A percentile compares a stretch with the other conserved stretches of the same genome.
Conservation (phyloP, 805 yeast genomes). For the Candida schatavii region DNA sequence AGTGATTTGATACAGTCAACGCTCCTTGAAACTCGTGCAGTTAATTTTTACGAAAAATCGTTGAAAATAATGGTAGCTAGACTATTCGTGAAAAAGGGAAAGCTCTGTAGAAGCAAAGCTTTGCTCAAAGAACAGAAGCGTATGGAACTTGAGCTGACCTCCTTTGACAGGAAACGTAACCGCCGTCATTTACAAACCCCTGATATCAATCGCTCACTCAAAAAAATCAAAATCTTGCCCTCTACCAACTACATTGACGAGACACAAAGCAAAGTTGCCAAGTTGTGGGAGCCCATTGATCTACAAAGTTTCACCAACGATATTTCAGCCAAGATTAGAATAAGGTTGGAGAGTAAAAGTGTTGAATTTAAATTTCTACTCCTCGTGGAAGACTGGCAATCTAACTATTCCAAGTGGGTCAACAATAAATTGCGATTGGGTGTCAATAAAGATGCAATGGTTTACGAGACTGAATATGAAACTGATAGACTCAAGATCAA, state of each 20-base stretch:
- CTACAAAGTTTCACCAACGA: conserved; percentile 30
- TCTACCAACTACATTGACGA: conserved; percentile 13
- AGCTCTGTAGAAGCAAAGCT: conserved; percentile 19
- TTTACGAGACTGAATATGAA: conserved; percentile 24
- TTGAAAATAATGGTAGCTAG: conserved; percentile 30
- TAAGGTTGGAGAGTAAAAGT: conserved; percentile 17
- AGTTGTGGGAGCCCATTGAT: conserved; percentile 49
- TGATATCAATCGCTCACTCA: background rate
- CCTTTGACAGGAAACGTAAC: conserved; percentile 7
- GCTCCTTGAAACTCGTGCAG: conserved; percentile 46
- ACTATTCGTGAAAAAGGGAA: conserved; percentile 28
- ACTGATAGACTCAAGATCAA: conserved; percentile 27
- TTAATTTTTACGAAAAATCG: conserved; percentile 25
- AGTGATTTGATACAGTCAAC: conserved; percentile 51
- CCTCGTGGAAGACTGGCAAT: conserved; percentile 48
- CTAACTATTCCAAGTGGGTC: conserved; percentile 49
- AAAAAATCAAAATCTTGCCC: background rate
- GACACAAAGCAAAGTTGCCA: conserved; percentile 32
- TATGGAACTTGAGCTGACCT: conserved; percentile 22
- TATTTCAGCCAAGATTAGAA: conserved; percentile 25
- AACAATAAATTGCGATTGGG: conserved; percentile 40
- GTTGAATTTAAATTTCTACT: conserved; percentile 35
- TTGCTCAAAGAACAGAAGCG: conserved; percentile 29
- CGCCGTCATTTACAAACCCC: background rate
- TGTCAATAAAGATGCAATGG: conserved; percentile 22